These are phyloP conservation scores for Cardamine chenopodiifolia DNA, from an alignment of 345 rosid species.

Conservation along the genomic window DNA sequence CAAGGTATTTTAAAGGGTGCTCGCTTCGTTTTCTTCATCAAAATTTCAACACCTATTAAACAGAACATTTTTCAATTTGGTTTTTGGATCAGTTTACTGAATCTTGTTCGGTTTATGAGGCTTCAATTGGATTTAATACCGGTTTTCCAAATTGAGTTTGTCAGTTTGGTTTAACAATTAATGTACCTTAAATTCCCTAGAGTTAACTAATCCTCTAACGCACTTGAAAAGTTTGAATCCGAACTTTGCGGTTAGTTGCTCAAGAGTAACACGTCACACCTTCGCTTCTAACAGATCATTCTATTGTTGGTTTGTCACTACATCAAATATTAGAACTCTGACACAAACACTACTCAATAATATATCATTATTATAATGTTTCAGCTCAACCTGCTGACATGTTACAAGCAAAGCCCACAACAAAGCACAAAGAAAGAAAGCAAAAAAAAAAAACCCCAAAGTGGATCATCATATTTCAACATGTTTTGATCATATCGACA, in stretches of 20 bases:
- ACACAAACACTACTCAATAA: background rate
- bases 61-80: background rate
- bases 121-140: background rate
- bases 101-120: background rate
- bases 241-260: constrained; percentile 30
- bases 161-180: background rate
- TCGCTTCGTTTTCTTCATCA: constrained; percentile 36
- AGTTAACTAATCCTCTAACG: background rate
- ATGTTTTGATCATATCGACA: background rate
- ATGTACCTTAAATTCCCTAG: background rate
- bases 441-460: too few species aligned
- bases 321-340: background rate
- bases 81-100: constrained; percentile 13
- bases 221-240: constrained; percentile 8
- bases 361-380: background rate
- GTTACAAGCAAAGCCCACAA: constrained; percentile 8
- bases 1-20: constrained; percentile 34
- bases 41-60: constrained; percentile 21
- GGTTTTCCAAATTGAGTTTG: background rate
- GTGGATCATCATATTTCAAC: background rate
- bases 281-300: constrained; percentile 28
- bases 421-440: background rate
- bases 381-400: constrained; percentile 15
- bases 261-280: constrained; percentile 15
- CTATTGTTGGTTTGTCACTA: constrained; percentile 13